These are phyloP conservation scores for Lodderomyces oxycetoniae DNA, from an alignment of 1,139 yeast genomes.

Conservation along the genomic window DNA sequence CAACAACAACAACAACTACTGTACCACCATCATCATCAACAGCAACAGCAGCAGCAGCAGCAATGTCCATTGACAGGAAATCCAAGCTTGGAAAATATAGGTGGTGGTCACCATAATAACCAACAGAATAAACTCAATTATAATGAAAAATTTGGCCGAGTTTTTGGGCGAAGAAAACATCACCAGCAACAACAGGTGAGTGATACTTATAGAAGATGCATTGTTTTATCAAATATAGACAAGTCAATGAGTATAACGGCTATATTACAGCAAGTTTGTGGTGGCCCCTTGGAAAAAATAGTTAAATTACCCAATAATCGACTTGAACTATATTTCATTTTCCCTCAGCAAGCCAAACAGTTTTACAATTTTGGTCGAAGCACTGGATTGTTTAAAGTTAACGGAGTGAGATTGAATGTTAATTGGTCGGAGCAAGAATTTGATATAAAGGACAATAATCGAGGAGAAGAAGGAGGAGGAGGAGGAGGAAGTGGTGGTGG, in stretches of 20 bases:
- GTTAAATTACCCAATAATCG: slow-evolving; percentile 15
- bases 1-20: slow-evolving; percentile 1
- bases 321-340: slow-evolving; percentile 52
- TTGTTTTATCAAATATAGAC: slow-evolving; percentile 19
- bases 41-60: background rate
- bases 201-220: slow-evolving; percentile 10
- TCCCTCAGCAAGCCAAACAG: slow-evolving; percentile 48
- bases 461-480: background rate
- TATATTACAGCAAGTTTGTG: slow-evolving; percentile 55
- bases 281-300: slow-evolving; percentile 70
- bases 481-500: background rate
- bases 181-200: slow-evolving; percentile 1
- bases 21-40: background rate
- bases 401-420: slow-evolving; percentile 49
- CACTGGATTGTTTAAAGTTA: slow-evolving; percentile 53
- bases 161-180: slow-evolving; percentile 6
- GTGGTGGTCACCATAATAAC: background rate
- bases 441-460: too few species aligned
- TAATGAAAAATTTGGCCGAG: slow-evolving; percentile 9
- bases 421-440: slow-evolving; percentile 33
- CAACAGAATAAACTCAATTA: background rate
- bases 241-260: slow-evolving; percentile 40
- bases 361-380: slow-evolving; percentile 54
- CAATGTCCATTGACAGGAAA: slow-evolving; percentile 12
- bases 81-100: slow-evolving; percentile 16